Evolutionary conservation across 345 rosid genomes (phyloP).

Genomic region (Citrus mangshanensis): DNA sequence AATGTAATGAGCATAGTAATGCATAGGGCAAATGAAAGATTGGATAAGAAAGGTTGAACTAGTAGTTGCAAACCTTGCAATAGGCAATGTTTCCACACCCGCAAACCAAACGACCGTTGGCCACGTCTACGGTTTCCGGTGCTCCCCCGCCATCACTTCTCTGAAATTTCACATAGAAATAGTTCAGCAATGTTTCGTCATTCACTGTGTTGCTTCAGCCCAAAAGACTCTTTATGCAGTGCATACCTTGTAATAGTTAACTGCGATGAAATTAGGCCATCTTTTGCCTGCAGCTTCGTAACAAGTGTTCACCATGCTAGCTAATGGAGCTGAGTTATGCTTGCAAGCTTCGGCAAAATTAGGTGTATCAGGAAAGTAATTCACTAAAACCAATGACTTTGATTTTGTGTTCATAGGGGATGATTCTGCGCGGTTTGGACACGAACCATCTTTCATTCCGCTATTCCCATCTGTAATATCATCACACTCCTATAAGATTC

Average conservation of each 20-base stretch:
- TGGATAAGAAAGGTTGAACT: too few relatives aligned
- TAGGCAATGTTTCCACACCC: constrained; percentile 59
- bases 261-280: constrained; percentile 96
- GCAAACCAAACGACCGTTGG: constrained; percentile 71
- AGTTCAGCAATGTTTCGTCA: too few relatives aligned
- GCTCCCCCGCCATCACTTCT: constrained; percentile 91
- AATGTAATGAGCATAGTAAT: too few relatives aligned
- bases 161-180: constrained; percentile 32
- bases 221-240: too few relatives aligned
- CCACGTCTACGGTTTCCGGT: constrained; percentile 55
- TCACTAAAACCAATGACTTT: constrained; percentile 61
- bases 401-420: constrained; percentile 53
- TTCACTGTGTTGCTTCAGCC: too few relatives aligned
- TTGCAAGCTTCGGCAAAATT: constrained; percentile 53
- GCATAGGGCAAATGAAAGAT: too few relatives aligned
- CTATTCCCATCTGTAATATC: constrained; percentile 60
- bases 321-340: constrained; percentile 76
- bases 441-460: constrained; percentile 65
- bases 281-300: constrained; percentile 59
- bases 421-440: constrained; percentile 77
- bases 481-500: background rate
- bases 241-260: constrained; percentile 79
- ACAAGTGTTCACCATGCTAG: constrained; percentile 51
- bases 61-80: constrained; percentile 43
- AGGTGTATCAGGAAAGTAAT: constrained; percentile 64